Evolutionary conservation across 768 basidiomycete species (phyloP), one percentile per base, ranked within the genome.

Genomic region (Amanita rubescens): DNA sequence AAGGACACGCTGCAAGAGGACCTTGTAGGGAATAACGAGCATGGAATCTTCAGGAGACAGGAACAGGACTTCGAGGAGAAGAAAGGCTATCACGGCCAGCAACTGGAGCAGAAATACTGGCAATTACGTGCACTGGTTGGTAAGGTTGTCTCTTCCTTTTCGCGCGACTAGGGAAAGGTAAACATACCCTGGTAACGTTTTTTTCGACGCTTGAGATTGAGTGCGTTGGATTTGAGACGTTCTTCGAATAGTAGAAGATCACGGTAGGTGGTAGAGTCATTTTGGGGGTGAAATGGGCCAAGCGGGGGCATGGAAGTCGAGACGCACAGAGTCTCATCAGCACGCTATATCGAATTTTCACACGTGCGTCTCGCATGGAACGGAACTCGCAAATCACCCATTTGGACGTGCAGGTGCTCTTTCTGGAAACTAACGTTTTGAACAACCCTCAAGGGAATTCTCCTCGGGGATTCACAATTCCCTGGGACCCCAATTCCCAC

Each of bases 171-270:
- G n/a, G 22, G 14, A 65, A 65, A 62, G 35, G 57, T 54, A 34
- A 50, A 76, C 81, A 60, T 64, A 92, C 90, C 64, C 71, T 92
- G 87, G 69, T 94, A 94, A 55, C 88, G 78, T 24, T 81, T 77
- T 68, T 94, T 94, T 53, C 91, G 75, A 25, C 80, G 77, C 61
- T 87, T 85, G 14, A 94, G 73, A 56, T 76, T 80, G n/a, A 85
- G 80, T 5, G 91, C 92, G 63, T 88, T 97, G 17, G 88, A 87
- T 72, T 96, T 96, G 55, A 99, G 81, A n/a, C 95, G 79, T 65
- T 97, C 94, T 70, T 99, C 95, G 56, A 98, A 97, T 42, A 92
- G 72, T 20, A 97, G 77, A 12, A 99, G 72, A 65, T 99, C 95
- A 42, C 87, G 75, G 67, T 87, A 91, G 1, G 93, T 94, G 11